These are phyloP conservation scores for Ophioceras dolichostomum DNA, from an alignment of 2,329 filamentous ascomycete genomes.

Conservation along the genomic window DNA sequence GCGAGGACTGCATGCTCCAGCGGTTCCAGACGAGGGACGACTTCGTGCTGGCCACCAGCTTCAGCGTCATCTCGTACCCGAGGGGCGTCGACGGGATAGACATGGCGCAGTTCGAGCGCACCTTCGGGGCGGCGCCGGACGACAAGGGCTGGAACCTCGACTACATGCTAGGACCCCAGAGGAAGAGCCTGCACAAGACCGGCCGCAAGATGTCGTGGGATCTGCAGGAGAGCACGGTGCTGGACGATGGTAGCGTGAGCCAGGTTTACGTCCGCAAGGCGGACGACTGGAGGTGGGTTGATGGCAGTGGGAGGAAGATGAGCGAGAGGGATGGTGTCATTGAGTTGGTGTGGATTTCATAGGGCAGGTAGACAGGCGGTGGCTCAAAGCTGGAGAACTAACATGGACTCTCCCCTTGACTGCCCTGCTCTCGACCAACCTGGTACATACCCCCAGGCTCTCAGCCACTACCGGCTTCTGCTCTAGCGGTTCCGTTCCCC, in stretches of 20 bases:
- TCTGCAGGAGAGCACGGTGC: conserved; percentile 33
- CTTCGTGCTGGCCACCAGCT: conserved; percentile 46
- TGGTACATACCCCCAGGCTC: too few relatives aligned
- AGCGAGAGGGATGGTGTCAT: conserved; percentile 40
- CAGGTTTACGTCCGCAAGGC: conserved; percentile 41
- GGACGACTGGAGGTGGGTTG: conserved; percentile 40
- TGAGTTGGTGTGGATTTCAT: conserved; percentile 43
- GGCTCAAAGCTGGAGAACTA: too few relatives aligned
- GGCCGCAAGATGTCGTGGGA: conserved; percentile 26
- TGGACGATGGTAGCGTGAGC: conserved; percentile 31
- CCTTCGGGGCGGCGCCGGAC: conserved; percentile 15
- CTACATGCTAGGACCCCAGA: conserved; percentile 17
- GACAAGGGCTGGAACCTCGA: conserved; percentile 20
- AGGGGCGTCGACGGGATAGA: conserved; percentile 24
- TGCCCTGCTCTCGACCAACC: too few relatives aligned
- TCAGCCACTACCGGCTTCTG: too few relatives aligned
- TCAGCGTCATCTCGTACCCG: conserved; percentile 46
- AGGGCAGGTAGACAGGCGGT: too few relatives aligned
- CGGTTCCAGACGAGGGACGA: conserved; percentile 42
- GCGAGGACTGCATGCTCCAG: conserved; percentile 46
- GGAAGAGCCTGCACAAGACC: conserved; percentile 13
- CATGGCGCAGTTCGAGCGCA: conserved; percentile 19
- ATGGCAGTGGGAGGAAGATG: conserved; percentile 32
- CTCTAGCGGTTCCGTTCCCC: too few relatives aligned
- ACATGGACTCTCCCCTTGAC: too few relatives aligned